Evolutionary conservation across 1,284 basidiomycete genomes (phyloP).

Genomic region (Sphagnurus paluster): DNA sequence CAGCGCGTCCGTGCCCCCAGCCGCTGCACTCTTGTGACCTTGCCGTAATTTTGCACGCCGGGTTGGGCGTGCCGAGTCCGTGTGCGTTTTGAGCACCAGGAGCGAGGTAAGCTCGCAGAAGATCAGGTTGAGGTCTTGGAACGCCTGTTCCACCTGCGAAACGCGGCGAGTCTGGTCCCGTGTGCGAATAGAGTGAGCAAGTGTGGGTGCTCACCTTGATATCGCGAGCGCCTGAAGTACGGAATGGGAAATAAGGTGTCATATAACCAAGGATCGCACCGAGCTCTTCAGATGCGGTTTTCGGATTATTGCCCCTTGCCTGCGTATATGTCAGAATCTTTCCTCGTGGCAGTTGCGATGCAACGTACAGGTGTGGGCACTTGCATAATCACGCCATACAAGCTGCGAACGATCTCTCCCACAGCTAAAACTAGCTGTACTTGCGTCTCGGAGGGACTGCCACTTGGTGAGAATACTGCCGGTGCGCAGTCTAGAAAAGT

Average conservation of each 20-base stretch:
- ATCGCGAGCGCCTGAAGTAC: slow-evolving; percentile 43
- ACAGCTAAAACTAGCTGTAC: slow-evolving; percentile 64
- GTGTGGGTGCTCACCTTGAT: slow-evolving; percentile 58
- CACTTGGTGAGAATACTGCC: slow-evolving; percentile 69
- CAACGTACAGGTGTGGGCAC: slow-evolving; percentile 22
- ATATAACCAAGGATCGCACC: slow-evolving; percentile 68
- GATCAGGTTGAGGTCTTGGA: slow-evolving; percentile 71
- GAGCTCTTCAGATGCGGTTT: slow-evolving; percentile 44
- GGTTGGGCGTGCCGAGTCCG: background rate
- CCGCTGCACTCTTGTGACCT: background rate
- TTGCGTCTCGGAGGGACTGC: slow-evolving; percentile 56
- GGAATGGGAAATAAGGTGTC: slow-evolving; percentile 84
- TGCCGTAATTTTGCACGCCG: slow-evolving; percentile 10
- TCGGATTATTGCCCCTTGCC: slow-evolving; percentile 15
- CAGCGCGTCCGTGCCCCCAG: slow-evolving; percentile 18
- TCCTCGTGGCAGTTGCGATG: background rate
- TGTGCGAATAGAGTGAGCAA: slow-evolving; percentile 6
- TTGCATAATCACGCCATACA: slow-evolving; percentile 67
- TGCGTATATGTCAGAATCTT: background rate
- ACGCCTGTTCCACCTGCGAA: slow-evolving; percentile 54
- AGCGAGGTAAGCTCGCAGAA: slow-evolving; percentile 78
- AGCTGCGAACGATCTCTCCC: slow-evolving; percentile 57
- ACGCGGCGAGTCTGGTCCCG: slow-evolving; percentile 11
- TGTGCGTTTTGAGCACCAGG: slow-evolving; percentile 45
- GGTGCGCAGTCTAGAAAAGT: slow-evolving; percentile 88